A percentile compares a stretch with the other conserved stretches of the same genome.
Evolutionary conservation across 176 grass and related monocot species (phyloP).

Genomic region (Hyparrhenia diplandra): DNA sequence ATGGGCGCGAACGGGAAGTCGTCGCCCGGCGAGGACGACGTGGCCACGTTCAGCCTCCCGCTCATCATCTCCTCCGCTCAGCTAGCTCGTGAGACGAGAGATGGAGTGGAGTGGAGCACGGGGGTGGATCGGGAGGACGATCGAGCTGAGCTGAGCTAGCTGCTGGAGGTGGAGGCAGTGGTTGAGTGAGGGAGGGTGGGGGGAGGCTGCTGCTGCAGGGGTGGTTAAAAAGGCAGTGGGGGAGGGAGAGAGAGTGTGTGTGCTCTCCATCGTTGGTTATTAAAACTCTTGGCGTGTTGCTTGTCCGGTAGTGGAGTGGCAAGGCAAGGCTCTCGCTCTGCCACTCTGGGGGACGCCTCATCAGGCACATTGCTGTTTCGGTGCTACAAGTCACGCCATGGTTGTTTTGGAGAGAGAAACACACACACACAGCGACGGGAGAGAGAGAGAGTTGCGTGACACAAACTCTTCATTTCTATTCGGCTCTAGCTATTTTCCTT

Average conservation of each 20-base stretch:
- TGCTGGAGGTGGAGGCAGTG: too few relatives aligned
- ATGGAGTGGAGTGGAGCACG: not conserved
- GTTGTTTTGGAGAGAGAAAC: constrained; percentile 49
- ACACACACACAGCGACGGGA: not conserved
- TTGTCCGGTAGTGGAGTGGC: constrained; percentile 30
- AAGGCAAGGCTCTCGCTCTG: too few relatives aligned
- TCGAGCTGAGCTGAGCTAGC: not conserved
- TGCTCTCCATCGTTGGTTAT: not conserved
- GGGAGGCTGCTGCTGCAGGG: constrained; percentile 3
- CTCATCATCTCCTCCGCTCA: constrained; percentile 26
- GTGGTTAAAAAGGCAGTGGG: constrained; percentile 50
- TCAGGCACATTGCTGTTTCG: constrained; percentile 25
- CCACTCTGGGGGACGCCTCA: constrained; percentile 1
- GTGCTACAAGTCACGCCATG: constrained; percentile 42
- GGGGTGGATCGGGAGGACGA: constrained; percentile 10
- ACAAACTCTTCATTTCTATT: not conserved
- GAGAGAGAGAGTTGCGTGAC: not conserved
- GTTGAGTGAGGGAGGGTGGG: not conserved
- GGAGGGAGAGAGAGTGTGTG: not conserved
- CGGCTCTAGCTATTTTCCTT: not conserved
- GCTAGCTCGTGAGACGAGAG: not conserved
- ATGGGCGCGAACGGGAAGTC: constrained; percentile 44
- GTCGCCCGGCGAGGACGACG: not conserved
- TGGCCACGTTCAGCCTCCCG: constrained; percentile 36
- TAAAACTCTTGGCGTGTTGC: constrained; percentile 38